Evolutionary conservation across 176 grass and related monocot genomes (phyloP).

Genomic region (Oryza glaberrima): DNA sequence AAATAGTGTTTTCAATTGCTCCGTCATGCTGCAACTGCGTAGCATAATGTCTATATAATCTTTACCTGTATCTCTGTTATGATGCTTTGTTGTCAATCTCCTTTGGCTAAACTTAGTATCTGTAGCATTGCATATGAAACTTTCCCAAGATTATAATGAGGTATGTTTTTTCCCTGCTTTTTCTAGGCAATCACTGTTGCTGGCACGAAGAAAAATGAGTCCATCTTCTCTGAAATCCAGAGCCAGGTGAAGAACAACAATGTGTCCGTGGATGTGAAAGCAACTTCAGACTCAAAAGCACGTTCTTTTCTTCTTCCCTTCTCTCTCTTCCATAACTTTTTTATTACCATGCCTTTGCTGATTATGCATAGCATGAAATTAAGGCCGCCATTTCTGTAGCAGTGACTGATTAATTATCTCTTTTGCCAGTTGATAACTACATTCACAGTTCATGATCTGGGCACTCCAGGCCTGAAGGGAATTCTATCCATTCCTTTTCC

Average conservation of each 20-base stretch:
- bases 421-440: slow-evolving; percentile 65
- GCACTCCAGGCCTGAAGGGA: slow-evolving; percentile 67
- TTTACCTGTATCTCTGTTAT: not conserved
- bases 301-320: slow-evolving; percentile 17
- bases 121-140: not conserved
- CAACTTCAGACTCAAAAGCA: slow-evolving; percentile 75
- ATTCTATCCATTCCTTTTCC: slow-evolving; percentile 70
- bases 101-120: not conserved
- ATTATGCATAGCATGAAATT: slow-evolving; percentile 14
- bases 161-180: slow-evolving; percentile 14
- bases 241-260: slow-evolving; percentile 69
- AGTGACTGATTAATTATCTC: slow-evolving; percentile 4
- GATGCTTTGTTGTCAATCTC: not conserved
- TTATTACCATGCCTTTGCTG: not conserved
- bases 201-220: slow-evolving; percentile 67
- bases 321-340: not conserved
- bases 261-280: slow-evolving; percentile 69
- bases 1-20: not conserved
- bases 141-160: not conserved
- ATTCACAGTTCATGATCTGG: slow-evolving; percentile 60
- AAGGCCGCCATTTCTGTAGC: not conserved
- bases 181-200: slow-evolving; percentile 61
- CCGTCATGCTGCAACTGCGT: not conserved
- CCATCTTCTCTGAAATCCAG: slow-evolving; percentile 61
- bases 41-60: not conserved